Conservation (phyloP, 805 yeast genomes). For the Myxozyma geophila region DNA sequence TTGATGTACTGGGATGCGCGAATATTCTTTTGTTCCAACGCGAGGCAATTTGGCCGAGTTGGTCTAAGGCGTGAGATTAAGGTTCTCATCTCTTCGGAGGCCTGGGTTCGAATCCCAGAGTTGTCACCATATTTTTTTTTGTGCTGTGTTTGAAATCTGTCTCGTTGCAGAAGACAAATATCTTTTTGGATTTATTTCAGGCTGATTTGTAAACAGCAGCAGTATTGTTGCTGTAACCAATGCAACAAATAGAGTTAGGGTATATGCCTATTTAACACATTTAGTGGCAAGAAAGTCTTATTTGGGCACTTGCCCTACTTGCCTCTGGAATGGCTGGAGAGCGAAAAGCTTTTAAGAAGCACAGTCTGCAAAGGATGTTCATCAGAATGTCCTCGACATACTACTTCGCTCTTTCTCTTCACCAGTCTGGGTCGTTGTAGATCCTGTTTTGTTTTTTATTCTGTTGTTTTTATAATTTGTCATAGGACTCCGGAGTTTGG, state of each 20-base stretch:
- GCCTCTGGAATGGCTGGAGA: neutral
- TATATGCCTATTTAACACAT: neutral
- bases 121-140: constrained; percentile 56
- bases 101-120: constrained; percentile 88
- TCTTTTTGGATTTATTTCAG: neutral
- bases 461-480: neutral
- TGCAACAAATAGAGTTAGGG: neutral
- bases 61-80: constrained; percentile 76
- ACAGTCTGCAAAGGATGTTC: too few relatives aligned
- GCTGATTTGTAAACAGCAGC: too few relatives aligned
- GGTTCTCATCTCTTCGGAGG: constrained; percentile 85
- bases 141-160: neutral
- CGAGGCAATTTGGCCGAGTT: constrained; percentile 68
- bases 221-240: neutral
- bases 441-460: neutral
- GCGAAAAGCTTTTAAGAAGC: neutral
- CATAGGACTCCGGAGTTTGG: neutral
- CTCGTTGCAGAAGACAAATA: neutral
- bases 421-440: neutral
- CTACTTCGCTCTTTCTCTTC: too few relatives aligned
- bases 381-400: too few relatives aligned
- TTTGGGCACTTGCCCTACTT: neutral
- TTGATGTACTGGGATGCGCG: neutral
- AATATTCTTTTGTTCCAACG: neutral
- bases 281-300: neutral